These are phyloP conservation scores for Paradendryphiella salina DNA, from an alignment of 2,329 filamentous ascomycete genomes.

Conservation along the genomic window DNA sequence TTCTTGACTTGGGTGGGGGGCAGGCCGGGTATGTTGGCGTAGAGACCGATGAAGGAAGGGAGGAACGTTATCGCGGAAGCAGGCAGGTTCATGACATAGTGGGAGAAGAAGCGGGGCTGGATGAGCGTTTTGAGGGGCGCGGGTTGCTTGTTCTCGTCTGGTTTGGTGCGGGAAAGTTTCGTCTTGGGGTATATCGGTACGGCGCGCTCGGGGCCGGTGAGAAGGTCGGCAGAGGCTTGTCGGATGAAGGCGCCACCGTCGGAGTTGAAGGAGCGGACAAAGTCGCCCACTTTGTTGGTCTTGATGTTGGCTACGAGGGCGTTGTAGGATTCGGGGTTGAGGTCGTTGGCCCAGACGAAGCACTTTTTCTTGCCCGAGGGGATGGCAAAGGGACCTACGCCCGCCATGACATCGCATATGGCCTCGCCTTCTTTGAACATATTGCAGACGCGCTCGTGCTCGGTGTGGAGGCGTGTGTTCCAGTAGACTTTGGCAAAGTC, in stretches of 20 bases:
- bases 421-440: slow-evolving; percentile 83
- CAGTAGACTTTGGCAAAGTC: slow-evolving; percentile 98
- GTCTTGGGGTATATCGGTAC: slow-evolving; percentile 46
- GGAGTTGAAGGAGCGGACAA: slow-evolving; percentile 76
- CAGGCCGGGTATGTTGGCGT: slow-evolving; percentile 58
- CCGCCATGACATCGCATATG: slow-evolving; percentile 95
- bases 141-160: slow-evolving; percentile 25
- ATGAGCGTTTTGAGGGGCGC: slow-evolving; percentile 45
- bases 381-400: slow-evolving; percentile 91
- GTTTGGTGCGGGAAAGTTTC: slow-evolving; percentile 33
- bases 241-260: slow-evolving; percentile 84
- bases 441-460: slow-evolving; percentile 78
- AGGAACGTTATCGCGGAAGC: slow-evolving; percentile 87
- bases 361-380: slow-evolving; percentile 87
- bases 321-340: slow-evolving; percentile 85
- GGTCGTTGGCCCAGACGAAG: slow-evolving; percentile 95
- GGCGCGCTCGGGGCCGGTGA: slow-evolving; percentile 60
- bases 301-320: slow-evolving; percentile 70
- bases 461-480: slow-evolving; percentile 89
- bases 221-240: slow-evolving; percentile 63
- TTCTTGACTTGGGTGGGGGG: slow-evolving; percentile 31
- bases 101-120: slow-evolving; percentile 76
- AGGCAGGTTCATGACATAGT: slow-evolving; percentile 98
- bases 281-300: slow-evolving; percentile 75
- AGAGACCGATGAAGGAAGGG: slow-evolving; percentile 75